These are phyloP conservation scores for Lachnum nothofagi DNA, from an alignment of 2,329 filamentous ascomycete genomes.

Conservation along the genomic window DNA sequence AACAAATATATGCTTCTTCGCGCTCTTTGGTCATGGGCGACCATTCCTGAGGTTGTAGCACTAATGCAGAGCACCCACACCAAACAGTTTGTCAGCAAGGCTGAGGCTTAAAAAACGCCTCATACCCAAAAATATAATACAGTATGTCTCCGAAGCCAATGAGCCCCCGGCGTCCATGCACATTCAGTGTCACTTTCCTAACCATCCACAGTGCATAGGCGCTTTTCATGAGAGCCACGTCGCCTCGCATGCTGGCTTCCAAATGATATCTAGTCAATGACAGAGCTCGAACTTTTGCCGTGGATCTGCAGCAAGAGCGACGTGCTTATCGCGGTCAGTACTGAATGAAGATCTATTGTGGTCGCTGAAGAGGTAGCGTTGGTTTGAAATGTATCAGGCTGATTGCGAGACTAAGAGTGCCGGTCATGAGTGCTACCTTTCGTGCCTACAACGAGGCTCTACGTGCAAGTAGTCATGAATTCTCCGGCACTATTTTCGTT, in stretches of 20 bases:
- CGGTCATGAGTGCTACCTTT: no score
- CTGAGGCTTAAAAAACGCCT: background rate
- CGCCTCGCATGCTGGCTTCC: background rate
- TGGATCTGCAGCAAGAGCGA: background rate
- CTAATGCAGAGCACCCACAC: background rate
- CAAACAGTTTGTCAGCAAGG: background rate
- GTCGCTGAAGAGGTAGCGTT: no score
- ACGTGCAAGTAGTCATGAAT: no score
- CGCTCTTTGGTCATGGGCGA: background rate
- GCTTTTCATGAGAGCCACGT: background rate
- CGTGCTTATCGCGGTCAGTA: no score
- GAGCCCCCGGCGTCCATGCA: background rate
- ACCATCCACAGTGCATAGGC: background rate
- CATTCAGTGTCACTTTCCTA: background rate
- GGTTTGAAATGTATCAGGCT: no score
- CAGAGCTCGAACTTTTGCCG: background rate
- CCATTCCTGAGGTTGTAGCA: background rate
- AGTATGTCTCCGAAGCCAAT: slow-evolving; percentile 3
- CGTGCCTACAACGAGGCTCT: no score
- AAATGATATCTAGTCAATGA: background rate
- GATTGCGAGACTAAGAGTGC: no score
- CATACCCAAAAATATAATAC: background rate
- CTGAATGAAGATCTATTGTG: no score
- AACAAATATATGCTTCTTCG: background rate
- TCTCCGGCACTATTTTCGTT: no score